phyloP scores from a whole-genome alignment of 192 early-diverging fungal genomes.

The Coemansia sp. region DNA sequence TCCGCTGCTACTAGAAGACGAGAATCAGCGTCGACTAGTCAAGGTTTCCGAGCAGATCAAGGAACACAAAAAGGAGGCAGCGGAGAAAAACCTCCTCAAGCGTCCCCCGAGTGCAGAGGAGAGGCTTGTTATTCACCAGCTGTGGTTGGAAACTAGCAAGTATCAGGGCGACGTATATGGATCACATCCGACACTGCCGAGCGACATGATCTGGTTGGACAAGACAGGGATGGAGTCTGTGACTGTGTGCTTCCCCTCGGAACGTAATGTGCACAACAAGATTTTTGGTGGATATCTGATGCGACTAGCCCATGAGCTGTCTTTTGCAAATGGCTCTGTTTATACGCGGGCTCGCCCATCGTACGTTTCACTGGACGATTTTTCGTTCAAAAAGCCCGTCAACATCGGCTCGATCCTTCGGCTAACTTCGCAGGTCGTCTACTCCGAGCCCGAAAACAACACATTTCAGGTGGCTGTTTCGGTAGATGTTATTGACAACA shows the following conservation, averaged over 20 bases:
- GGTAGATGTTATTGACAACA: constrained; percentile 78
- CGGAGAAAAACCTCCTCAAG: constrained; percentile 61
- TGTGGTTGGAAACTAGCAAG: constrained; percentile 73
- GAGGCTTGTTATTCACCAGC: constrained; percentile 74
- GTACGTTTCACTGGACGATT: constrained; percentile 71
- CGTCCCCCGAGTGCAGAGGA: constrained; percentile 80
- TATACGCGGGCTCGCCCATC: constrained; percentile 64
- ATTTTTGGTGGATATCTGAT: constrained; percentile 83
- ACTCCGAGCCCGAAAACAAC: constrained; percentile 63
- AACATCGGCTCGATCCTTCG: constrained; percentile 77
- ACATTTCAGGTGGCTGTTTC: constrained; percentile 68
- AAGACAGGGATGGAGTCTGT: constrained; percentile 75
- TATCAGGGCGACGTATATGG: constrained; percentile 55
- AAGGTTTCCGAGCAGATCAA: constrained; percentile 69
- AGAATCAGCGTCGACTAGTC: constrained; percentile 72
- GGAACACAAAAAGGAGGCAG: constrained; percentile 56
- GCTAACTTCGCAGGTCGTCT: constrained; percentile 77
- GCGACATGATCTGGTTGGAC: constrained; percentile 70
- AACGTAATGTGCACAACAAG: constrained; percentile 80
- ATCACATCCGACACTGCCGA: constrained; percentile 37
- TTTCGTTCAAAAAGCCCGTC: constrained; percentile 84
- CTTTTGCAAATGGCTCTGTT: constrained; percentile 73
- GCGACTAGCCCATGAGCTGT: constrained; percentile 84
- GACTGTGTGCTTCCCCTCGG: constrained; percentile 71
- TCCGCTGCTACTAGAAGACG: constrained; percentile 72